These are phyloP conservation scores for Fraxinus platypoda DNA, from an alignment of 305 asterid genomes.

Conservation along the genomic window DNA sequence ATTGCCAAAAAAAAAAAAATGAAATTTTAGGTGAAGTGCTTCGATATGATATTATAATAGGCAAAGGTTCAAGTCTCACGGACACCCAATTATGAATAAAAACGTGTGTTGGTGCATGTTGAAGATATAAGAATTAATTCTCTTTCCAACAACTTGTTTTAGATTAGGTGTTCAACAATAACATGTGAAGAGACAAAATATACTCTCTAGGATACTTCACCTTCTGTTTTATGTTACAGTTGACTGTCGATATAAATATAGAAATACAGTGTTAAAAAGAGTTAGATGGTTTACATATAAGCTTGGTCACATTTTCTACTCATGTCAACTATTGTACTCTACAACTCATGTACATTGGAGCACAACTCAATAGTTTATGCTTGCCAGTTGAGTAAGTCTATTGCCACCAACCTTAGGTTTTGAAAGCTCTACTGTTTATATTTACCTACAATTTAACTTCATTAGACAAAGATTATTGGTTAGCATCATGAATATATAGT, in stretches of 20 bases:
- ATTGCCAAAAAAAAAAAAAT: no score
- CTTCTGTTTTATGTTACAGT: conserved; percentile 2
- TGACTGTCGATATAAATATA: not conserved
- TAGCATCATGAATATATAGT: not conserved
- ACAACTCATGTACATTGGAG: not conserved
- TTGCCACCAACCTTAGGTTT: conserved; percentile 5
- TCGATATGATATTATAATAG: not conserved
- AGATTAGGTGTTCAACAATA: not conserved
- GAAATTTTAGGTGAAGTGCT: not conserved
- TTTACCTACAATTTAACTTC: not conserved
- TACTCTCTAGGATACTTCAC: conserved; percentile 1
- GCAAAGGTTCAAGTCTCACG: not conserved
- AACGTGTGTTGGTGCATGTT: not conserved
- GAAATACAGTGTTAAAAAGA: not conserved
- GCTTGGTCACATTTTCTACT: not conserved
- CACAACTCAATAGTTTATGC: not conserved
- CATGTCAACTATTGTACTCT: not conserved
- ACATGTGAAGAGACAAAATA: not conserved
- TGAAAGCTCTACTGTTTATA: not conserved
- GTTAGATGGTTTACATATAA: not conserved
- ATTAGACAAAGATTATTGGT: not conserved
- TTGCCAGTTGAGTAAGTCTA: not conserved
- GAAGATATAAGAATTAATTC: not conserved
- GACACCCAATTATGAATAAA: not conserved
- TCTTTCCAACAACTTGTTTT: not conserved